These are phyloP conservation scores for Sphagnum tenellum DNA, from an alignment of 225 moss, liverwort and hornwort genomes.

Conservation along the genomic window DNA sequence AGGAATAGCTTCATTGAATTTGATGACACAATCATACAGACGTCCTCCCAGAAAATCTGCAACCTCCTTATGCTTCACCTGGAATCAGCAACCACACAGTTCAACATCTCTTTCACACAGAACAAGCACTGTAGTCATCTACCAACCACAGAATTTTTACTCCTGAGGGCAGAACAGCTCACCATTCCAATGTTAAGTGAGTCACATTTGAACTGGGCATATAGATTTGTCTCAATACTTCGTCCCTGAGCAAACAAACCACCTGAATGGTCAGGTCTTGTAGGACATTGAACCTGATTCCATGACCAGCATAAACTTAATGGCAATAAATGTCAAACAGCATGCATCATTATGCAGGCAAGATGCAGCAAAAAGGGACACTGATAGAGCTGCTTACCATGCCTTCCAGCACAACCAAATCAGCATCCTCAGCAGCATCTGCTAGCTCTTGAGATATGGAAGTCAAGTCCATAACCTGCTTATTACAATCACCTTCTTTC, in stretches of 20 bases:
- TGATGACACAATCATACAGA: slow-evolving; percentile 76
- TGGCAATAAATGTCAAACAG: no score
- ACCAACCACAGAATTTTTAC: no score
- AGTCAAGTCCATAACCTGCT: slow-evolving; percentile 67
- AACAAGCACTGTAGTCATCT: no score
- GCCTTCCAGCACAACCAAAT: slow-evolving; percentile 77
- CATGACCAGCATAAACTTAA: no score
- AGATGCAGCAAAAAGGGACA: no score
- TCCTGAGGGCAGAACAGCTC: neutral
- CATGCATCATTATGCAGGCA: no score
- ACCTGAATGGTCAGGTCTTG: no score
- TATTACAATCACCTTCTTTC: neutral
- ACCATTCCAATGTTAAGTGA: slow-evolving; percentile 93
- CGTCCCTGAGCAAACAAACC: slow-evolving; percentile 36
- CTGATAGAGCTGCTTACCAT: slow-evolving; percentile 36
- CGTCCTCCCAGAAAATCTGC: slow-evolving; percentile 78
- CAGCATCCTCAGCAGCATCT: slow-evolving; percentile 69
- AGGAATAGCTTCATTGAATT: slow-evolving; percentile 53
- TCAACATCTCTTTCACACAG: no score
- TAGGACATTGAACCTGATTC: no score
- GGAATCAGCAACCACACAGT: neutral
- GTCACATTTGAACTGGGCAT: slow-evolving; percentile 84
- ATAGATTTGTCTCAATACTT: slow-evolving; percentile 88
- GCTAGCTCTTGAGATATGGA: slow-evolving; percentile 63
- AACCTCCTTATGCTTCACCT: slow-evolving; percentile 87